Evolutionary conservation across 2,329 filamentous ascomycete species (phyloP).

Genomic region (Graphium sp.): DNA sequence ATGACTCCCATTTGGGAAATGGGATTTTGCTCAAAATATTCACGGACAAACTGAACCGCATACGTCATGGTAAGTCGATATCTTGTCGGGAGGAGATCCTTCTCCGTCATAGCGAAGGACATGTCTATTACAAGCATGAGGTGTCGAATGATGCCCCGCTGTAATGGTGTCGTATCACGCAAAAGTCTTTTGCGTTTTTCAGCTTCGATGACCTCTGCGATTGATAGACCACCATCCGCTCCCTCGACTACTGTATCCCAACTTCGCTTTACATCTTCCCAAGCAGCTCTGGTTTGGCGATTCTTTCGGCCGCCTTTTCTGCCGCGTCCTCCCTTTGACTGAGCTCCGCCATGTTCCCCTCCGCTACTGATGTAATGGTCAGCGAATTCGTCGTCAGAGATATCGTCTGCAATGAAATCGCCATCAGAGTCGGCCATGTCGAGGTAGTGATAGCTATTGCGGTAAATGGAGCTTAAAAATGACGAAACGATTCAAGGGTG

Average conservation of each 20-base stretch:
- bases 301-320: slow-evolving; percentile 4
- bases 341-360: not conserved
- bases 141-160: slow-evolving; percentile 96
- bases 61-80: slow-evolving; percentile 71
- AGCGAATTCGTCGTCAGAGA: slow-evolving; percentile 48
- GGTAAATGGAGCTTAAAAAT: slow-evolving; percentile 1
- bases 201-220: slow-evolving; percentile 63
- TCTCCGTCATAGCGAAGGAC: slow-evolving; percentile 85
- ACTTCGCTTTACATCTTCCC: slow-evolving; percentile 49
- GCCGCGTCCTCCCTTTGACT: slow-evolving; percentile 3
- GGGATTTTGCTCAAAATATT: slow-evolving; percentile 97
- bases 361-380: slow-evolving; percentile 25
- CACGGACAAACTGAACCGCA: slow-evolving; percentile 72
- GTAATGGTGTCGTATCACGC: slow-evolving; percentile 86
- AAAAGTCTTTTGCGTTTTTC: slow-evolving; percentile 67
- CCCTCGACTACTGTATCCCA: slow-evolving; percentile 66
- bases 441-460: no score
- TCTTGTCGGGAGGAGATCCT: slow-evolving; percentile 79
- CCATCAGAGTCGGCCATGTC: slow-evolving; percentile 63
- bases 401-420: slow-evolving; percentile 46
- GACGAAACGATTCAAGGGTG: no score
- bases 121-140: slow-evolving; percentile 82
- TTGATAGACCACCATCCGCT: slow-evolving; percentile 60
- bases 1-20: slow-evolving; percentile 90
- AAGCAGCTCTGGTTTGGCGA: slow-evolving; percentile 32